A percentile compares a stretch with the other conserved stretches of the same genome.
These are phyloP conservation scores for Apiospora hydei DNA, from an alignment of 2,329 filamentous ascomycete species.

Conservation along the genomic window DNA sequence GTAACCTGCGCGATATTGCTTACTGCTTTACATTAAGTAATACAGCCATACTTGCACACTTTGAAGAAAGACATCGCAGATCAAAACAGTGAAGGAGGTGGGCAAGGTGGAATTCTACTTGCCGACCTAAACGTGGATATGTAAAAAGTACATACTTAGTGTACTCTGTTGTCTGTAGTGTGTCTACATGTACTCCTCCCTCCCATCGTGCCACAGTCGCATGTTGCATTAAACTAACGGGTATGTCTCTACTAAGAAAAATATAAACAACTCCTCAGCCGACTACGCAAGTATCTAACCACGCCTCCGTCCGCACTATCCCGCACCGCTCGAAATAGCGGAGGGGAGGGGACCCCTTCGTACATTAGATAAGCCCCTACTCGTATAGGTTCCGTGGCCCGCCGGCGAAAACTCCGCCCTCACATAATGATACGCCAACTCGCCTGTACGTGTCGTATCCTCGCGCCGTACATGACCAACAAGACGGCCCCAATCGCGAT, in stretches of 20 bases:
- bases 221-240: background rate
- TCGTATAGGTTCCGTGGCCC: background rate
- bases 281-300: background rate
- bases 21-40: background rate
- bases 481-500: conserved; percentile 37
- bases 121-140: background rate
- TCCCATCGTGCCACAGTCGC: background rate
- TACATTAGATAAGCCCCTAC: background rate
- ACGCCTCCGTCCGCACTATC: background rate
- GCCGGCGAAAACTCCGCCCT: background rate
- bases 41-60: background rate
- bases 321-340: background rate
- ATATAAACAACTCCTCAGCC: background rate
- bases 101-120: background rate
- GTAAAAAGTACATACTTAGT: too few species aligned
- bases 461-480: conserved; percentile 38
- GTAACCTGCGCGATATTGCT: background rate
- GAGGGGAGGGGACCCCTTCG: background rate
- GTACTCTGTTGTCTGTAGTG: background rate
- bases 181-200: too few species aligned
- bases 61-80: background rate
- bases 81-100: background rate
- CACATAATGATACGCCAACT: conserved; percentile 41
- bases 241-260: background rate
- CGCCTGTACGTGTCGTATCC: conserved; percentile 39